Conservation (phyloP, 2,329 filamentous ascomycete genomes). For the Rasamsonia emersonii region DNA sequence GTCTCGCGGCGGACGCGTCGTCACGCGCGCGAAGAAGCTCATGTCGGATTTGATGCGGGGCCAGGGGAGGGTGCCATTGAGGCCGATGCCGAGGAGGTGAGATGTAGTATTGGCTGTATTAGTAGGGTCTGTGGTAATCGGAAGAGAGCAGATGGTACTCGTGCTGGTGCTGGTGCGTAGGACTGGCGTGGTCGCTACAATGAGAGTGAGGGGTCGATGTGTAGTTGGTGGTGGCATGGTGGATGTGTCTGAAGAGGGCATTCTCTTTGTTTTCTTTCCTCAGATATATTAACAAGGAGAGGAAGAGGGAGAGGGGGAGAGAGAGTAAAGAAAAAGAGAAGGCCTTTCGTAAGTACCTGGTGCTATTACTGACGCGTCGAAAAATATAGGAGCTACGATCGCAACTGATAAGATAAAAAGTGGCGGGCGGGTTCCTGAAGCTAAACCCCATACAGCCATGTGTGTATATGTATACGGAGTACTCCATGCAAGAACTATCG, state of each 20-base stretch:
- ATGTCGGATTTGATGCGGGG: constrained; percentile 82
- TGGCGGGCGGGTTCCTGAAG: no score
- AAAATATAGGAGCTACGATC: no score
- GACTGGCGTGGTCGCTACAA: constrained; percentile 74
- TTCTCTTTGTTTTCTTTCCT: constrained; percentile 6
- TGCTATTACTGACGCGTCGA: no score
- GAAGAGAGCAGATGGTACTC: no score
- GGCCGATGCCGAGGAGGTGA: constrained; percentile 74
- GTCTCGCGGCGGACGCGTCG: constrained; percentile 47
- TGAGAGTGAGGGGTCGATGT: constrained; percentile 68
- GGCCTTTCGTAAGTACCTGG: no score
- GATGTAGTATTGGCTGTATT: constrained; percentile 70
- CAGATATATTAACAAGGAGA: no score
- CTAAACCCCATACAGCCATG: no score
- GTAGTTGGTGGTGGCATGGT: constrained; percentile 10
- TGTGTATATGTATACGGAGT: no score
- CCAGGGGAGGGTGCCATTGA: constrained; percentile 74
- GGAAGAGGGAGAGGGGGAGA: no score
- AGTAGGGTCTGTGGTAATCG: constrained; percentile 31
- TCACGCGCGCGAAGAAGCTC: constrained; percentile 88
- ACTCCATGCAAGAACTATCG: no score
- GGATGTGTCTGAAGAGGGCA: constrained; percentile 16
- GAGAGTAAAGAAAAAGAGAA: no score
- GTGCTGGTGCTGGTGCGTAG: constrained; percentile 35
- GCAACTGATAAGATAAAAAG: no score